phyloP scores from a whole-genome alignment of 2,329 filamentous ascomycete species.

The Amylocarpus encephaloides region DNA sequence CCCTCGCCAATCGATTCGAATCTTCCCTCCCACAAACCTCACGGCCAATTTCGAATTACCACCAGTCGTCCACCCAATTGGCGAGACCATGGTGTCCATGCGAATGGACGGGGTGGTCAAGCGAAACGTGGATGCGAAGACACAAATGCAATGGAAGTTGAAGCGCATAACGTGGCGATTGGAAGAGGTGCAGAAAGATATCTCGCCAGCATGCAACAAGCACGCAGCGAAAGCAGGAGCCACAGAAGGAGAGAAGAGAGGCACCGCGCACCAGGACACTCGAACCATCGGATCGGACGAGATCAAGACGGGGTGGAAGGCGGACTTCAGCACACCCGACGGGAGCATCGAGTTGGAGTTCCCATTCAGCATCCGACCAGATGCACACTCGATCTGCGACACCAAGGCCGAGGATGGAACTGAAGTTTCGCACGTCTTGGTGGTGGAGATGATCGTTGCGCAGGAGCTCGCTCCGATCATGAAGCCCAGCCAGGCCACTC shows the following conservation, averaged over 20 bases:
- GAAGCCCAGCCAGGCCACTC: conserved; percentile 62
- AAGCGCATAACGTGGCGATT: conserved; percentile 91
- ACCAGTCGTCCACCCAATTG: conserved; percentile 78
- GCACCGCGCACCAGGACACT: conserved; percentile 65
- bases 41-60: conserved; percentile 78
- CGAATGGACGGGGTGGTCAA: conserved; percentile 80
- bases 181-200: conserved; percentile 75
- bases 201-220: conserved; percentile 72
- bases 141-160: conserved; percentile 75
- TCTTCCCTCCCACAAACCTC: conserved; percentile 95
- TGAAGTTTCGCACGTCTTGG: conserved; percentile 74
- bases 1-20: conserved; percentile 83
- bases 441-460: conserved; percentile 89
- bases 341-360: conserved; percentile 81
- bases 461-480: conserved; percentile 78
- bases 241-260: conserved; percentile 47
- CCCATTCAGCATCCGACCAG: conserved; percentile 51
- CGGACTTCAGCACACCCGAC: conserved; percentile 56
- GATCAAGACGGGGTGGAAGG: conserved; percentile 83
- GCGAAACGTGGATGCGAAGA: conserved; percentile 60
- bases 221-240: conserved; percentile 55
- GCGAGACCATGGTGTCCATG: conserved; percentile 72
- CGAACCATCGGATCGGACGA: conserved; percentile 75
- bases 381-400: conserved; percentile 66
- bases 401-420: conserved; percentile 68